These are phyloP conservation scores for Alternaria burnsii DNA, from an alignment of 2,329 filamentous ascomycete genomes.

Conservation along the genomic window DNA sequence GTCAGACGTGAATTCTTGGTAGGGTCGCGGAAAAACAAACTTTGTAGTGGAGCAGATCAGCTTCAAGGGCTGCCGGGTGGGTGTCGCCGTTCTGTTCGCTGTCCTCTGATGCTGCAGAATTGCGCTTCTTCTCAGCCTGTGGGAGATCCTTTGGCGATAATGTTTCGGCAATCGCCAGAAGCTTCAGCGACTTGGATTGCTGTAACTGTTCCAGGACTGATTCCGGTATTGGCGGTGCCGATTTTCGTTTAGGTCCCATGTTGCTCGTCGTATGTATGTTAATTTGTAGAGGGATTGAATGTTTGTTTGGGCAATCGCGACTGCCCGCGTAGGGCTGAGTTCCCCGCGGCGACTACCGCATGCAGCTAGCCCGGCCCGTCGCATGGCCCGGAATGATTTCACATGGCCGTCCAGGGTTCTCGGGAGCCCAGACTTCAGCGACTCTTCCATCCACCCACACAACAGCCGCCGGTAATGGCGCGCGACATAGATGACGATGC, in stretches of 20 bases:
- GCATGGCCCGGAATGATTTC: conserved; percentile 15
- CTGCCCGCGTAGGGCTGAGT: conserved; percentile 26
- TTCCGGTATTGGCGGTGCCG: conserved; percentile 30
- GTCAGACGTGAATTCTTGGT: conserved; percentile 12
- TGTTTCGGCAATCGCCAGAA: conserved; percentile 79
- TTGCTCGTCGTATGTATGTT: conserved; percentile 10
- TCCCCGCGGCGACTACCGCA: conserved; percentile 31
- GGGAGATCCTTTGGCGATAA: conserved; percentile 65
- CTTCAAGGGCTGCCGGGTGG: conserved; percentile 73
- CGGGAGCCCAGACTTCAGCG: neutral
- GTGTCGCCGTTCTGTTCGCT: conserved; percentile 72
- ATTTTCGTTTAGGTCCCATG: conserved; percentile 41
- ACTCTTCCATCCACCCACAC: neutral
- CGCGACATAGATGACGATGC: conserved; percentile 67
- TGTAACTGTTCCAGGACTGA: conserved; percentile 63
- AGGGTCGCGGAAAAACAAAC: conserved; percentile 43
- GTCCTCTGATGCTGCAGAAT: conserved; percentile 73
- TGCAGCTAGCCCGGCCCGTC: conserved; percentile 10
- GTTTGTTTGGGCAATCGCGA: conserved; percentile 43
- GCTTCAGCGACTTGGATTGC: conserved; percentile 69
- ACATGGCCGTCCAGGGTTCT: neutral
- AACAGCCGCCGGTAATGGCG: conserved; percentile 27
- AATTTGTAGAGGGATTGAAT: conserved; percentile 14
- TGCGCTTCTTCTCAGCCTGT: conserved; percentile 51
- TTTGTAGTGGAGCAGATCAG: conserved; percentile 88